Conservation (phyloP, 225 moss, liverwort and hornwort species). For the Straminergon stramineum region DNA sequence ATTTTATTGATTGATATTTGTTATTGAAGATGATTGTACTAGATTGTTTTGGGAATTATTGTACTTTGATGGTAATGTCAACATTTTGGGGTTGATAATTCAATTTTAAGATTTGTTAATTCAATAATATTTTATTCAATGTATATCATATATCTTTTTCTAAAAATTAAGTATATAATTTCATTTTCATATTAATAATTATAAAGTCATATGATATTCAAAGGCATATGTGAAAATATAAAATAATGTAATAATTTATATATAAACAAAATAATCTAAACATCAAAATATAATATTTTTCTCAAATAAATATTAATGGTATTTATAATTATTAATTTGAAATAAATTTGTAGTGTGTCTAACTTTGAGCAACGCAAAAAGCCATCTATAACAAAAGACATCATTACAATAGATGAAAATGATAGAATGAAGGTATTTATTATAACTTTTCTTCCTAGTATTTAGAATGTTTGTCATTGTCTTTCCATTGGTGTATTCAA, state of each 20-base stretch:
- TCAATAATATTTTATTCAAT: not conserved
- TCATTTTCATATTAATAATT: not conserved
- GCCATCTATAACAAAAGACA: not conserved
- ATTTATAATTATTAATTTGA: not conserved
- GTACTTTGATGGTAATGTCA: not conserved
- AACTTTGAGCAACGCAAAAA: not conserved
- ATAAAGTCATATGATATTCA: not conserved
- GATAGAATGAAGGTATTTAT: not conserved
- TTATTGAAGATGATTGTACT: not conserved
- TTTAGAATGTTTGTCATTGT: not conserved
- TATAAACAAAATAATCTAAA: not conserved
- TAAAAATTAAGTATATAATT: too few relatives aligned
- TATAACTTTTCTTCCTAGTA: too few relatives aligned
- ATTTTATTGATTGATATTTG: not conserved
- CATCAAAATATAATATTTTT: rapidly evolving
- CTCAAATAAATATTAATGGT: not conserved
- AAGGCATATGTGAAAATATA: too few relatives aligned
- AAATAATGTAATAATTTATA: not conserved
- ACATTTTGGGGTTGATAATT: too few relatives aligned
- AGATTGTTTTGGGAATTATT: not conserved
- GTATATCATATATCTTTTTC: not conserved
- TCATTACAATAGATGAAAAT: not conserved
- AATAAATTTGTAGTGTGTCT: not conserved
- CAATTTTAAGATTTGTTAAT: too few relatives aligned
- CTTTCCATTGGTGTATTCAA: not conserved